Evolutionary conservation across 1,284 basidiomycete species (phyloP).

Genomic region (Hymenochaete sp.): DNA sequence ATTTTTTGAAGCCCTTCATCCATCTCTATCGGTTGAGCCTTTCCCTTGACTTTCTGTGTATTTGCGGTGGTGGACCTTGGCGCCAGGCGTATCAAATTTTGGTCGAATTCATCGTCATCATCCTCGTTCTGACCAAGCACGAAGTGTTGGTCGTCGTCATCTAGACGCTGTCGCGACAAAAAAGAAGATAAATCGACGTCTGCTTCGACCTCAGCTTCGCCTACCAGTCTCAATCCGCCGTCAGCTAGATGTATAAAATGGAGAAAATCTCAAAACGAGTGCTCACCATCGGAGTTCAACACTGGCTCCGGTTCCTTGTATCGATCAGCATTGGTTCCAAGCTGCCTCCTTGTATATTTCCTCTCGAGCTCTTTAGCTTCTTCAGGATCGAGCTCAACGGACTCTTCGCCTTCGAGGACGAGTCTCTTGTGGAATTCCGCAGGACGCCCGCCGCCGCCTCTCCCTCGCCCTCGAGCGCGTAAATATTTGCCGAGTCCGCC

Average conservation of each 20-base stretch:
- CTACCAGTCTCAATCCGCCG: constrained; percentile 27
- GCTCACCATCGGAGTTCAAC: constrained; percentile 57
- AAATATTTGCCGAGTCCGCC: constrained; percentile 20
- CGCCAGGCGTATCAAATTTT: constrained; percentile 44
- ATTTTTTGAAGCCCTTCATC: constrained; percentile 54
- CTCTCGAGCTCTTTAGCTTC: constrained; percentile 37
- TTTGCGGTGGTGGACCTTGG: constrained; percentile 22
- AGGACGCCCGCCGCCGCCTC: constrained; percentile 14
- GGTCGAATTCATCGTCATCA: constrained; percentile 58
- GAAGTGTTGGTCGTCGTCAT: constrained; percentile 30
- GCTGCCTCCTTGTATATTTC: constrained; percentile 47
- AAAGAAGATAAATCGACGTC: constrained; percentile 65
- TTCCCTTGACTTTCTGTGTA: constrained; percentile 40
- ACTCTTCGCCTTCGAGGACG: constrained; percentile 47
- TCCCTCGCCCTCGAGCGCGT: constrained; percentile 17
- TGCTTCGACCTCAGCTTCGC: constrained; percentile 58
- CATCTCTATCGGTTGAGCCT: constrained; percentile 56
- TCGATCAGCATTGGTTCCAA: constrained; percentile 61
- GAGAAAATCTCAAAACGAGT: constrained; percentile 1
- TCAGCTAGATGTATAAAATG: neutral
- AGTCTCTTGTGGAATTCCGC: constrained; percentile 43
- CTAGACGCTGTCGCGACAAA: constrained; percentile 49
- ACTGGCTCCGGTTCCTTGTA: constrained; percentile 60
- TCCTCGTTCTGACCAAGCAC: constrained; percentile 19
- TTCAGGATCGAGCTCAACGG: constrained; percentile 33